Conservation (phyloP, 2,329 filamentous ascomycete genomes). For the Pseudocercospora cruenta region DNA sequence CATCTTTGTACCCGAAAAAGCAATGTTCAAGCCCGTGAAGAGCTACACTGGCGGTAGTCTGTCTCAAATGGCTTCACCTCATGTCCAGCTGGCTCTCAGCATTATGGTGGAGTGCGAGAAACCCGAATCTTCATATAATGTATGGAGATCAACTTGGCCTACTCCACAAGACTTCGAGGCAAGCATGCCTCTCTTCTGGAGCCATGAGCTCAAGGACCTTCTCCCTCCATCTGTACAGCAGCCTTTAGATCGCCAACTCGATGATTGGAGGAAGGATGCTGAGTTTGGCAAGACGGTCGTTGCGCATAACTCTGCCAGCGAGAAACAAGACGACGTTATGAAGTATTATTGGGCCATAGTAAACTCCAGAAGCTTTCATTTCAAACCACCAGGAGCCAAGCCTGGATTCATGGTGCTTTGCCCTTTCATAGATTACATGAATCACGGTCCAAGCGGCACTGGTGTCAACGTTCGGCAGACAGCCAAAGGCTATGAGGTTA, state of each 20-base stretch:
- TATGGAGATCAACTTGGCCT: constrained; percentile 58
- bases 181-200: constrained; percentile 62
- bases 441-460: constrained; percentile 49
- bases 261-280: constrained; percentile 36
- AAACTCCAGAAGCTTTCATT: constrained; percentile 65
- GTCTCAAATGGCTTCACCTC: constrained; percentile 42
- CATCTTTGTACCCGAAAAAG: constrained; percentile 65
- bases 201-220: constrained; percentile 43
- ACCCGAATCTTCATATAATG: constrained; percentile 10
- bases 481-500: constrained; percentile 58
- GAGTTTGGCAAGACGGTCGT: neutral
- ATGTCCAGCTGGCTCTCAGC: constrained; percentile 68
- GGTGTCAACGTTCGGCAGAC: constrained; percentile 59
- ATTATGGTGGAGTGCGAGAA: constrained; percentile 26
- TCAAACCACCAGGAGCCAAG: constrained; percentile 51
- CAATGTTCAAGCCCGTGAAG: constrained; percentile 63
- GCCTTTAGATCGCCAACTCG: constrained; percentile 35
- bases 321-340: constrained; percentile 41
- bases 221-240: constrained; percentile 44
- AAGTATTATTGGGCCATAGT: constrained; percentile 64
- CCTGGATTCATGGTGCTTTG: constrained; percentile 69
- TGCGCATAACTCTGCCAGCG: neutral
- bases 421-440: constrained; percentile 75
- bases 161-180: constrained; percentile 61
- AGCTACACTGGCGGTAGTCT: neutral